These are phyloP conservation scores for Passiflora organensis DNA, from an alignment of 345 rosid species.

Conservation along the genomic window DNA sequence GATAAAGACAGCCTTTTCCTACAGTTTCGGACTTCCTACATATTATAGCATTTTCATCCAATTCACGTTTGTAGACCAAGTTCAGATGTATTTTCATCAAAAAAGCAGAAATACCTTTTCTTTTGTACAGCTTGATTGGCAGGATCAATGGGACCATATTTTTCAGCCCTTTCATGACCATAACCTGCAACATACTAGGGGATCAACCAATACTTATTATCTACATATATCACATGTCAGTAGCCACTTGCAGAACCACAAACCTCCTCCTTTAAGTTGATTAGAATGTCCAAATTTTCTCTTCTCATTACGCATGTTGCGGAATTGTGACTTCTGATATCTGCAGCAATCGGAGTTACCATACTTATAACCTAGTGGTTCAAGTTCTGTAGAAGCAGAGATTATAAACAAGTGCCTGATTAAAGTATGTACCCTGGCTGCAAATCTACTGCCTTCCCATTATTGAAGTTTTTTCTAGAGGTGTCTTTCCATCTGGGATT, in stretches of 20 bases:
- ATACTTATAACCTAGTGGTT: conserved; percentile 11
- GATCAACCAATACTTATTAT: neutral
- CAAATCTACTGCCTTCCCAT: conserved; percentile 29
- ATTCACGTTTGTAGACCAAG: neutral
- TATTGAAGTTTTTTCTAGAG: conserved; percentile 30
- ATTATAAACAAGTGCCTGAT: conserved; percentile 5
- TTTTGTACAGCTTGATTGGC: conserved; percentile 27
- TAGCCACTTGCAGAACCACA: conserved; percentile 8
- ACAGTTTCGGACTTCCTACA: too few species aligned
- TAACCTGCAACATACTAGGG: conserved; percentile 28
- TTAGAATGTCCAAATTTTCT: conserved; percentile 41
- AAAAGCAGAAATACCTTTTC: conserved; percentile 40
- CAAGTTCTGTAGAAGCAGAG: neutral
- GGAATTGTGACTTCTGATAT: conserved; percentile 46
- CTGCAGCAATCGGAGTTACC: conserved; percentile 32
- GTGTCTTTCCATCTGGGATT: conserved; percentile 31
- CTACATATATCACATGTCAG: neutral
- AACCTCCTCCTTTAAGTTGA: conserved; percentile 47
- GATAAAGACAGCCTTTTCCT: too few species aligned
- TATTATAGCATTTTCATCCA: neutral
- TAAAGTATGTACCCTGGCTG: conserved; percentile 38
- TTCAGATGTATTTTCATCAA: neutral
- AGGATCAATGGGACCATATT: conserved; percentile 21
- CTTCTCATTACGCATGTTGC: conserved; percentile 37
- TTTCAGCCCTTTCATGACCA: conserved; percentile 28